Percentiles rank a stretch among this genome's conserved stretches.
These are phyloP conservation scores for Albifimbria verrucaria DNA, from an alignment of 2,329 filamentous ascomycete species.

Conservation along the genomic window DNA sequence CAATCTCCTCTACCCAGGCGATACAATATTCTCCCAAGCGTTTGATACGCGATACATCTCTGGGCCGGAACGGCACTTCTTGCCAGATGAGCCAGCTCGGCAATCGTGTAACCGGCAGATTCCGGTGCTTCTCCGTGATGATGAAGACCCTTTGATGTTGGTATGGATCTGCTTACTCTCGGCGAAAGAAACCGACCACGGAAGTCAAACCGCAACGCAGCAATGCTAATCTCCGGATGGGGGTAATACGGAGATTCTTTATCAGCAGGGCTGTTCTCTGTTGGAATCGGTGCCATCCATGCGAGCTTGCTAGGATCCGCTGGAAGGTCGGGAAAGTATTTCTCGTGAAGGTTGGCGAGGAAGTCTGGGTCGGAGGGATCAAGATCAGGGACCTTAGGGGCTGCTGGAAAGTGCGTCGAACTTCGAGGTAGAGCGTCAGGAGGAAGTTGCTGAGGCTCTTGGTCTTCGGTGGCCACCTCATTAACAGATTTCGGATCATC, in stretches of 20 bases:
- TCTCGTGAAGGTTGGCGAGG: constrained; percentile 77
- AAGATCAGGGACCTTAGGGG: constrained; percentile 61
- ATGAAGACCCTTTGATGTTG: constrained; percentile 77
- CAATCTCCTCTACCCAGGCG: constrained; percentile 71
- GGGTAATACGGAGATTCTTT: constrained; percentile 80
- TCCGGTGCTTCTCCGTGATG: constrained; percentile 92
- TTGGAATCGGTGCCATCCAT: constrained; percentile 79
- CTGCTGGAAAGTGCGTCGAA: constrained; percentile 61
- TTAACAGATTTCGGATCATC: constrained; percentile 5
- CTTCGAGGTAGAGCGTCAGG: constrained; percentile 35
- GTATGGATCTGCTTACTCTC: constrained; percentile 67
- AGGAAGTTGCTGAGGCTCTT: constrained; percentile 42
- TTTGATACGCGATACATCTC: constrained; percentile 88
- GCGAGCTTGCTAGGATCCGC: constrained; percentile 81
- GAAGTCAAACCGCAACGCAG: constrained; percentile 86
- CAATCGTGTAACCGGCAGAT: constrained; percentile 89
- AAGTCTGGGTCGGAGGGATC: constrained; percentile 83
- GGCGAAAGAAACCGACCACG: constrained; percentile 77
- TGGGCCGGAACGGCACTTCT: constrained; percentile 82
- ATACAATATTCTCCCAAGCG: constrained; percentile 80
- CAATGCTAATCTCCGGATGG: constrained; percentile 66
- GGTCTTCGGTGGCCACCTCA: constrained; percentile 23
- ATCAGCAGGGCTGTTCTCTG: constrained; percentile 61
- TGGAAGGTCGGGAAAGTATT: constrained; percentile 89
- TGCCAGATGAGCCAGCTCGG: constrained; percentile 77